phyloP scores from a whole-genome alignment of 352 stramenopile genomes.

The Blastocystis sp. region DNA sequence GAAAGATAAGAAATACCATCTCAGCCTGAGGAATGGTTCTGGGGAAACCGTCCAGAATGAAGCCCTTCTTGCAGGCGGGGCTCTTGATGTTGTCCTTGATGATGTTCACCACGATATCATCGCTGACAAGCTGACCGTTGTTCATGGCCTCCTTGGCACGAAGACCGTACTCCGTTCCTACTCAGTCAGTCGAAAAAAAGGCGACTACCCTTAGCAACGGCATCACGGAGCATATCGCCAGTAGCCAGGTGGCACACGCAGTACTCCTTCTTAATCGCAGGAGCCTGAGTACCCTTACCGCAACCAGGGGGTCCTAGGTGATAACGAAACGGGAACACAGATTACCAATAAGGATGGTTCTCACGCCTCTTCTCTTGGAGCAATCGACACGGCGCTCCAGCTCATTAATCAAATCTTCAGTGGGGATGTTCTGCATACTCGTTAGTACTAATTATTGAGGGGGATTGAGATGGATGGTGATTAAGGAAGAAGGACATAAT shows the following conservation, averaged over 20 bases:
- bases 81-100: slow-evolving; percentile 95
- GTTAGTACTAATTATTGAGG: neutral
- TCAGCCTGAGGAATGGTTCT: slow-evolving; percentile 93
- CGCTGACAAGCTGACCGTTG: slow-evolving; percentile 83
- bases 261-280: slow-evolving; percentile 93
- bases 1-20: slow-evolving; percentile 75
- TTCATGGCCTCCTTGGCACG: slow-evolving; percentile 89
- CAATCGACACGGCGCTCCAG: slow-evolving; percentile 86
- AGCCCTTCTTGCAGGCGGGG: slow-evolving; percentile 92
- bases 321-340: neutral
- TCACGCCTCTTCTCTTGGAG: slow-evolving; percentile 85
- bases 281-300: slow-evolving; percentile 97
- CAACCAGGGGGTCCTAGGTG: slow-evolving; percentile 84
- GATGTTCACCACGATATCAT: slow-evolving; percentile 99
- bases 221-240: slow-evolving; percentile 96
- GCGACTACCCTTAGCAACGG: slow-evolving; percentile 84
- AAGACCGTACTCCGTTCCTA: slow-evolving; percentile 75
- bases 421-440: slow-evolving; percentile 74
- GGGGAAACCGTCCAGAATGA: slow-evolving; percentile 99
- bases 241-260: slow-evolving; percentile 95
- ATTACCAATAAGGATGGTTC: slow-evolving; percentile 87
- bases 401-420: slow-evolving; percentile 82
- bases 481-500: neutral
- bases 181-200: slow-evolving; percentile 60
- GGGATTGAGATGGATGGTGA: neutral